Conservation (phyloP, 2,329 filamentous ascomycete genomes). For the Cladobotryum mycophilum region DNA sequence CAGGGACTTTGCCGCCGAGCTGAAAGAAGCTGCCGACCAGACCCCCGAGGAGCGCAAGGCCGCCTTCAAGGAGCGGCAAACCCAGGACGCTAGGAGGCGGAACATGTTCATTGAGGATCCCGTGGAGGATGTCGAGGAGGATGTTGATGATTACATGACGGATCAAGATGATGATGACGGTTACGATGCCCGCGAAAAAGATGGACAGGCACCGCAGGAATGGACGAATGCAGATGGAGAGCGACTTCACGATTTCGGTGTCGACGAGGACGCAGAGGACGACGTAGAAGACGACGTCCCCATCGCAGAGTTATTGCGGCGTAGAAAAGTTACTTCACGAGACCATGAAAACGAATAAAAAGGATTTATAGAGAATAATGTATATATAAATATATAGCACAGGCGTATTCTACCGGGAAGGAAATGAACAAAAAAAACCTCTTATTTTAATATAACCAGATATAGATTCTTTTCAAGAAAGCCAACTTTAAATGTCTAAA, state of each 20-base stretch:
- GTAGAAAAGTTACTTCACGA: constrained; percentile 36
- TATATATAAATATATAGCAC: neutral
- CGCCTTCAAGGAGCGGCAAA: constrained; percentile 45
- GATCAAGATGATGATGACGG: constrained; percentile 38
- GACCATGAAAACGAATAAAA: constrained; percentile 7
- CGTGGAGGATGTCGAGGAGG: constrained; percentile 52
- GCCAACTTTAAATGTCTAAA: constrained; percentile 1
- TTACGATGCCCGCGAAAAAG: constrained; percentile 32
- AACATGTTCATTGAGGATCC: constrained; percentile 41
- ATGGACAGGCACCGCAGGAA: constrained; percentile 30
- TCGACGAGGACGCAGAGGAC: constrained; percentile 65
- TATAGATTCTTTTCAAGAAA: neutral
- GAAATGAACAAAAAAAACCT: neutral
- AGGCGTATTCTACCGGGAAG: too few relatives aligned
- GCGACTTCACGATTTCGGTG: constrained; percentile 67
- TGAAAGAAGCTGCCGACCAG: constrained; percentile 28
- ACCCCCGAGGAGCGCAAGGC: constrained; percentile 40
- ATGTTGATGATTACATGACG: constrained; percentile 55
- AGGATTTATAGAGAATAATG: constrained; percentile 15
- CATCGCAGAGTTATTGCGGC: constrained; percentile 58
- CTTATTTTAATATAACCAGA: neutral
- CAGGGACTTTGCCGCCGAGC: constrained; percentile 28
- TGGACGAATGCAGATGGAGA: constrained; percentile 77
- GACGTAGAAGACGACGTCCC: constrained; percentile 55
- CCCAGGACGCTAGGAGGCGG: constrained; percentile 37